These are phyloP conservation scores for Saussurea involucrata DNA, from an alignment of 129 eudicot genomes.

Conservation along the genomic window DNA sequence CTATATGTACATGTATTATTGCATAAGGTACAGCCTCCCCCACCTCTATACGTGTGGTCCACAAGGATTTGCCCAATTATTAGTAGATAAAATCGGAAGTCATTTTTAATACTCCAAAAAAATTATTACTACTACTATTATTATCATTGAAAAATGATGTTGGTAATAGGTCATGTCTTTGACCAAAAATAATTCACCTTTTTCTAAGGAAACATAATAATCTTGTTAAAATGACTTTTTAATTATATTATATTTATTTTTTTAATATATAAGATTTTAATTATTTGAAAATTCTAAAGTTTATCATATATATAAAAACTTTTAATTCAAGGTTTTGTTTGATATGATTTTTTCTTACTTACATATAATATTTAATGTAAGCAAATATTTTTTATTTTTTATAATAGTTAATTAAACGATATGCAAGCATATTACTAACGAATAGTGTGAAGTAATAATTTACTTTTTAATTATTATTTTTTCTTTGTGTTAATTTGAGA, in stretches of 20 bases:
- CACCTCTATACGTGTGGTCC: background rate
- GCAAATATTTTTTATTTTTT: too few relatives aligned
- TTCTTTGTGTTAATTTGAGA: background rate
- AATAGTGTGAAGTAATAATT: background rate
- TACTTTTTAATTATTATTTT: background rate
- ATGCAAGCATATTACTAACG: background rate
- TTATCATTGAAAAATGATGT: background rate
- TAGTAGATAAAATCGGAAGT: background rate
- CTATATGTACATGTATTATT: background rate
- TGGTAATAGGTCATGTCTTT: background rate
- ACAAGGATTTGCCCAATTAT: background rate
- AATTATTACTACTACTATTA: background rate
- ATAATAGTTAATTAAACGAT: background rate
- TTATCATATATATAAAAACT: too few relatives aligned
- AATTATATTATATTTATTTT: too few relatives aligned
- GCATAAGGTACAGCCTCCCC: background rate
- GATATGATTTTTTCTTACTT: too few relatives aligned
- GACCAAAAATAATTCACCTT: background rate
- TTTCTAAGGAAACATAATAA: background rate
- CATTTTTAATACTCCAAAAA: background rate
- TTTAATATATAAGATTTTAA: too few relatives aligned
- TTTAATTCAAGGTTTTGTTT: too few relatives aligned
- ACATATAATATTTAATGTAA: too few relatives aligned
- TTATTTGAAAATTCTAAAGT: too few relatives aligned
- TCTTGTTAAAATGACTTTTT: background rate